Percentiles rank a stretch among this genome's conserved stretches.
Conservation (phyloP, 495 filamentous ascomycete species). For the Penicillium paradoxum region DNA sequence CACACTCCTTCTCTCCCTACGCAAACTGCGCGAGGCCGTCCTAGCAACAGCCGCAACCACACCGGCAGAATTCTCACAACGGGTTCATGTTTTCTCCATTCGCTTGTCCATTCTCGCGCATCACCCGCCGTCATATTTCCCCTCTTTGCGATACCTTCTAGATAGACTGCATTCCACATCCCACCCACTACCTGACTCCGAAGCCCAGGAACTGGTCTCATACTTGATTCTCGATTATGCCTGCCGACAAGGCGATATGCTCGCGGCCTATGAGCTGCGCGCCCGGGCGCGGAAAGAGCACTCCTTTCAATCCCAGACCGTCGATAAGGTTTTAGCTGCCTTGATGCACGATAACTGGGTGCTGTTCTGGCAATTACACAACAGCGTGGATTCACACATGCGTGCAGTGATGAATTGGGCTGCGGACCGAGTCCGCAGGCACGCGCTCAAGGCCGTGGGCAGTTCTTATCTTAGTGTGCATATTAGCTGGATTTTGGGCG, state of each 20-base stretch:
- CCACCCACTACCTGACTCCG: slow-evolving; percentile 57
- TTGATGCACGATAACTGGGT: slow-evolving; percentile 79
- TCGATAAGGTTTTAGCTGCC: slow-evolving; percentile 63
- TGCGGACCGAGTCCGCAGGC: slow-evolving; percentile 60
- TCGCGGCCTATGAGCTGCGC: slow-evolving; percentile 62
- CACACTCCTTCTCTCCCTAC: slow-evolving; percentile 64
- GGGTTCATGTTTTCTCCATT: slow-evolving; percentile 75
- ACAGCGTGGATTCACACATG: slow-evolving; percentile 69
- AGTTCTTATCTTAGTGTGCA: slow-evolving; percentile 73
- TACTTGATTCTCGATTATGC: slow-evolving; percentile 86
- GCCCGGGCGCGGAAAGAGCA: slow-evolving; percentile 43
- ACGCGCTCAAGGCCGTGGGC: slow-evolving; percentile 78
- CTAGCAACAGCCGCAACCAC: slow-evolving; percentile 61
- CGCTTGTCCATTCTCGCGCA: slow-evolving; percentile 72
- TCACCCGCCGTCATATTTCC: slow-evolving; percentile 83
- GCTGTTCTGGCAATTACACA: slow-evolving; percentile 65
- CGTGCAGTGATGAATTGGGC: slow-evolving; percentile 75
- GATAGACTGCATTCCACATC: slow-evolving; percentile 57
- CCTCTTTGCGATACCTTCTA: slow-evolving; percentile 76
- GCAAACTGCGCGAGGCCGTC: slow-evolving; percentile 87
- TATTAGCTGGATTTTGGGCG: slow-evolving; percentile 41
- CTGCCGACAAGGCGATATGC: slow-evolving; percentile 73
- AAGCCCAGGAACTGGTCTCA: slow-evolving; percentile 69
- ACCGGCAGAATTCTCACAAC: slow-evolving; percentile 55
- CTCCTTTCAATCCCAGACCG: slow-evolving; percentile 52